phyloP scores from a whole-genome alignment of 2,329 filamentous ascomycete genomes.

The Fusarium mundagurra region DNA sequence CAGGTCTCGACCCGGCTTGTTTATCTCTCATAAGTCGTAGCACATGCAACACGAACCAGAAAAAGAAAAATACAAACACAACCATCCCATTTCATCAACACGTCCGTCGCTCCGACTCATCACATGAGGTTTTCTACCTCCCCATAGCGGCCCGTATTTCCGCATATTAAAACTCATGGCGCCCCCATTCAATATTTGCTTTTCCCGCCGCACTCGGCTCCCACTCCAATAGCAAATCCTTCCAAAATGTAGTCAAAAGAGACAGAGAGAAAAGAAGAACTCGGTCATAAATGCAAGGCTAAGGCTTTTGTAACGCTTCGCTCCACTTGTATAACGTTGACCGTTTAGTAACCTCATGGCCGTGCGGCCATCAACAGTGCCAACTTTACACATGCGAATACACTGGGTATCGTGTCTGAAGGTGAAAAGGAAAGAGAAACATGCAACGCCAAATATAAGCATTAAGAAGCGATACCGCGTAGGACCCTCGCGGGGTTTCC shows the following conservation, averaged over 20 bases:
- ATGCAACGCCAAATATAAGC: conserved; percentile 15
- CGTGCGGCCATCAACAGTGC: not conserved
- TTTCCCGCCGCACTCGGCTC: conserved; percentile 20
- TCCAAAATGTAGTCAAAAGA: conserved; percentile 1
- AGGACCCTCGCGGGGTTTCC: conserved; percentile 74
- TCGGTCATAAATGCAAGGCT: conserved; percentile 25
- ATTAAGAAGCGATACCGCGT: conserved; percentile 50
- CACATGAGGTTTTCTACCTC: conserved; percentile 25
- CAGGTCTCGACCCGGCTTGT: conserved; percentile 35
- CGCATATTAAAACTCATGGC: conserved; percentile 17
- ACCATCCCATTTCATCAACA: conserved; percentile 29
- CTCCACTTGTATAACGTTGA: conserved; percentile 17
- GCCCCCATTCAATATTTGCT: conserved; percentile 25
- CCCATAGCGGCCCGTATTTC: conserved; percentile 9
- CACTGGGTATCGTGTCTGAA: conserved; percentile 47
- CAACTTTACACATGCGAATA: conserved; percentile 39
- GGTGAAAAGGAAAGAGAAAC: conserved; percentile 12
- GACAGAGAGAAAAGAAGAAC: not conserved
- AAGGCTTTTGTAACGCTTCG: conserved; percentile 33
- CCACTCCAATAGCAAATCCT: conserved; percentile 17
- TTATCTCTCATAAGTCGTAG: conserved; percentile 46
- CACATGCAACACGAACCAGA: conserved; percentile 36
- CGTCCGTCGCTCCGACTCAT: not conserved
- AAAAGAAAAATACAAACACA: conserved; percentile 26
- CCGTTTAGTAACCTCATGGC: not conserved